phyloP scores from a whole-genome alignment of 345 rosid species.

The Mercurialis annua region DNA sequence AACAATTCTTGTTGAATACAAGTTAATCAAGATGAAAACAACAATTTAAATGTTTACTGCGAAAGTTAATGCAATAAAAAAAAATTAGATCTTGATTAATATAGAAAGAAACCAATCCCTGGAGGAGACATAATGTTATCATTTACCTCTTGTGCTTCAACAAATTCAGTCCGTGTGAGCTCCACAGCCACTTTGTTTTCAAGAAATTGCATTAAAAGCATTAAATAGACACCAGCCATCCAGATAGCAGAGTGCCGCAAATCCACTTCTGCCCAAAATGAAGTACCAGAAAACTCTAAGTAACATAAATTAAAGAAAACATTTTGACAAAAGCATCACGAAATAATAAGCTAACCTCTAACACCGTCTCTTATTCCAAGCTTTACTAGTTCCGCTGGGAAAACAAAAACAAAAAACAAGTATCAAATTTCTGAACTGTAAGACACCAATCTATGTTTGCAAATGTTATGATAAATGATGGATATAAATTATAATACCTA shows the following conservation, averaged over 20 bases:
- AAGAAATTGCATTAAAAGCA: conserved; percentile 92
- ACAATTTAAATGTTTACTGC: not conserved
- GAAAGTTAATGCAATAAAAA: not conserved
- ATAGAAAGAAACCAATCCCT: conserved; percentile 5
- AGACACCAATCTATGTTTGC: not conserved
- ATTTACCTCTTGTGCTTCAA: conserved; percentile 83
- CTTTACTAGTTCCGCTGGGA: conserved; percentile 74
- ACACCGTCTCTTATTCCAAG: conserved; percentile 80
- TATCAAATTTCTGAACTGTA: conserved; percentile 17
- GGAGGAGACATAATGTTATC: conserved; percentile 8
- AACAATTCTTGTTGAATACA: not conserved
- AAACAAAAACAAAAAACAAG: conserved; percentile 25
- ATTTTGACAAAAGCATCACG: conserved; percentile 10
- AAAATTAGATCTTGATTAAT: not conserved
- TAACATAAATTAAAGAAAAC: conserved; percentile 12
- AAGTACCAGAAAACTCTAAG: conserved; percentile 13
- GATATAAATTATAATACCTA: not conserved
- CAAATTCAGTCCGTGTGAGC: conserved; percentile 92
- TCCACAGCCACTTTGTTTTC: conserved; percentile 96
- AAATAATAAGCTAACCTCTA: conserved; percentile 50
- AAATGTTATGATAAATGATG: not conserved
- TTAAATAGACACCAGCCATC: conserved; percentile 92
- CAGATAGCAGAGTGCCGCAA: conserved; percentile 86
- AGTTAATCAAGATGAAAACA: not conserved
- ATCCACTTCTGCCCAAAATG: conserved; percentile 66